A percentile compares a stretch with the other conserved stretches of the same genome.
Evolutionary conservation across 1,284 basidiomycete species (phyloP).

Genomic region (Sporisorium sorghi): DNA sequence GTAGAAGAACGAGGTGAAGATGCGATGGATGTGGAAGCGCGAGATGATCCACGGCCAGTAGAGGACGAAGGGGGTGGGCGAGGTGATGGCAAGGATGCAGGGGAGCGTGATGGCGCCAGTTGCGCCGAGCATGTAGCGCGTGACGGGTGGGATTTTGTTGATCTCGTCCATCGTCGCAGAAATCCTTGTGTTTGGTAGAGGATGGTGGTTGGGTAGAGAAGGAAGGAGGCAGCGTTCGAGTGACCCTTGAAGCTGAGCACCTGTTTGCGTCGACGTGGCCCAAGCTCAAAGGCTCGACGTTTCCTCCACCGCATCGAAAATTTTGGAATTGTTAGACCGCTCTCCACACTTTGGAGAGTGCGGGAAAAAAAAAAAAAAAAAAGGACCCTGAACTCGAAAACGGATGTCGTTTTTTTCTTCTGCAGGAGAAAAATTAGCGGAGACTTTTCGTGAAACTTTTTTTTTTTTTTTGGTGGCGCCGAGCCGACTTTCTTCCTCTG

Average conservation of each 20-base stretch:
- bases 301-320: constrained; percentile 13
- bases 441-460: constrained; percentile 6
- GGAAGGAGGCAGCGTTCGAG: neutral
- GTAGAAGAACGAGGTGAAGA: constrained; percentile 81
- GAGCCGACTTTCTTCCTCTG: neutral
- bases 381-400: constrained; percentile 27
- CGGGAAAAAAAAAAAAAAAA: constrained; percentile 2
- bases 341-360: neutral
- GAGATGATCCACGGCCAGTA: constrained; percentile 72
- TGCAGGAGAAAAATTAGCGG: constrained; percentile 9
- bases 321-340: constrained; percentile 8
- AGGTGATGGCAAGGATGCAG: constrained; percentile 75
- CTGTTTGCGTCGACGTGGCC: constrained; percentile 30
- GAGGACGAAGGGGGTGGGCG: constrained; percentile 75
- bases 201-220: constrained; percentile 3
- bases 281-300: constrained; percentile 10
- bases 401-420: constrained; percentile 1
- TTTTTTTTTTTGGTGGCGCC: constrained; percentile 2
- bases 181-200: neutral
- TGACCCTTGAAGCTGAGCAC: neutral
- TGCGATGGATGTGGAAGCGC: constrained; percentile 77
- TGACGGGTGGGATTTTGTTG: constrained; percentile 84
- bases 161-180: constrained; percentile 42
- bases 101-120: constrained; percentile 77
- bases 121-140: constrained; percentile 78